phyloP scores from a whole-genome alignment of 2,329 filamentous ascomycete species.

The Ceratocystis albifundus region DNA sequence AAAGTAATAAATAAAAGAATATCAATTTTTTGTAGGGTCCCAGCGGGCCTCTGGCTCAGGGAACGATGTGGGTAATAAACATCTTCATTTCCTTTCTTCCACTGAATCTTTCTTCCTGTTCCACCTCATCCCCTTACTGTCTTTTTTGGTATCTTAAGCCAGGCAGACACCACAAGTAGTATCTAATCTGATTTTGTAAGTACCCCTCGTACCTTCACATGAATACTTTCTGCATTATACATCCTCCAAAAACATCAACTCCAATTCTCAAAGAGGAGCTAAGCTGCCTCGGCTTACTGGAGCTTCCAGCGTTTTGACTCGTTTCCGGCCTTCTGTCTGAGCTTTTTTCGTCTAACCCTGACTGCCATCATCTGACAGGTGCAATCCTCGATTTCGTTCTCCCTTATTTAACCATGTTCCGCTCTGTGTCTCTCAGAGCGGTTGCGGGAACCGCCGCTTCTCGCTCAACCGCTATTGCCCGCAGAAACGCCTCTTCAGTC shows the following conservation, averaged over 20 bases:
- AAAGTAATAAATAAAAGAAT: background rate
- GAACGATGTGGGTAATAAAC: slow-evolving; percentile 1
- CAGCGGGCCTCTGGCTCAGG: background rate
- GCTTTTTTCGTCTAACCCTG: slow-evolving; percentile 13
- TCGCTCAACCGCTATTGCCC: slow-evolving; percentile 5
- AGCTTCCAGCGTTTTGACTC: slow-evolving; percentile 15
- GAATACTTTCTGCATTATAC: background rate
- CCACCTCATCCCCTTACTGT: background rate
- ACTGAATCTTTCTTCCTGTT: background rate
- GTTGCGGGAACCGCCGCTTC: slow-evolving; percentile 16
- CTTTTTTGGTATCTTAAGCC: background rate
- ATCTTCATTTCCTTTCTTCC: background rate
- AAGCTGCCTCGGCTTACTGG: slow-evolving; percentile 10
- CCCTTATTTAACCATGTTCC: slow-evolving; percentile 21
- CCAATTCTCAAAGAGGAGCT: slow-evolving; percentile 1
- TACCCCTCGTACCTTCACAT: slow-evolving; percentile 2
- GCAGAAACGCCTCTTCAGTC: slow-evolving; percentile 13
- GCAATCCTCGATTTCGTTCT: slow-evolving; percentile 12
- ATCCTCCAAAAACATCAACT: slow-evolving; percentile 8
- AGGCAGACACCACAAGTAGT: background rate
- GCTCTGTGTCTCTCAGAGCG: slow-evolving; percentile 21
- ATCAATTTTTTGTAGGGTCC: background rate
- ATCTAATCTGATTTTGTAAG: slow-evolving; percentile 11
- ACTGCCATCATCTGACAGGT: slow-evolving; percentile 19
- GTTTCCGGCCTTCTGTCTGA: slow-evolving; percentile 16